Base-by-base conservation (phyloP, 2,329 filamentous ascomycete species). In the Alternaria consortialis region DNA sequence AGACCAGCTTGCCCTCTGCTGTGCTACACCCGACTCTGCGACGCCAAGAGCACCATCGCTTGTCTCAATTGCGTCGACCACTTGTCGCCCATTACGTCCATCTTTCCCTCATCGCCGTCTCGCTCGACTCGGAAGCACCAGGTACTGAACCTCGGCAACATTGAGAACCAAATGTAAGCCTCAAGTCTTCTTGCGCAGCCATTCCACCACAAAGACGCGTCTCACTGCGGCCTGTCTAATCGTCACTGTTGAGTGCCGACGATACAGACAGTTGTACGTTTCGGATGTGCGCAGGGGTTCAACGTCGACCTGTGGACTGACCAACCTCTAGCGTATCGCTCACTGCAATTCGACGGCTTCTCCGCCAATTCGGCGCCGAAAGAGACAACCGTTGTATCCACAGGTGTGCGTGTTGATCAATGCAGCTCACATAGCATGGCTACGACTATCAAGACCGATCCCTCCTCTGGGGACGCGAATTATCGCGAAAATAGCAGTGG, bases 361-460 rank as follows among this genome's bases (percentile, higher is more conserved):
- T 55, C 62, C 58, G 52, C 62, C n/a, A 56, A 29, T 36, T 53
- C 56, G 36, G 48, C 60, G 52, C 58, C 42, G 57, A 60, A 56
- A 43, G 42, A 20, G 59, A 43, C 37, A 54, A 56, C 54, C 62
- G 62, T 67, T 65, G 65, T 53, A 31, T 32, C 58, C 58, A 55
- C 27, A 54, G 42, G 63, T 52, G 54, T 60, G 48, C 51, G 53
- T 29, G 48, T 57, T 70, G 67, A 67, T 74, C 69, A 66, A 71
- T 77, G 76, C 72, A 54, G 65, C 61, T 48, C 52, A 60, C 54
- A 71, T 72, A 74, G 66, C 66, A 77, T 78, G 76, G 73, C 74
- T 48, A 64, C 68, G 43, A 64, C 67, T 65, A 74, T 77, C 58
- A 76, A 77, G 58, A 67, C 72, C 56, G 73, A 77, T 53, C 69